Evolutionary conservation across 352 stramenopile genomes (phyloP).

Genomic region (Globisporangium alternatum): DNA sequence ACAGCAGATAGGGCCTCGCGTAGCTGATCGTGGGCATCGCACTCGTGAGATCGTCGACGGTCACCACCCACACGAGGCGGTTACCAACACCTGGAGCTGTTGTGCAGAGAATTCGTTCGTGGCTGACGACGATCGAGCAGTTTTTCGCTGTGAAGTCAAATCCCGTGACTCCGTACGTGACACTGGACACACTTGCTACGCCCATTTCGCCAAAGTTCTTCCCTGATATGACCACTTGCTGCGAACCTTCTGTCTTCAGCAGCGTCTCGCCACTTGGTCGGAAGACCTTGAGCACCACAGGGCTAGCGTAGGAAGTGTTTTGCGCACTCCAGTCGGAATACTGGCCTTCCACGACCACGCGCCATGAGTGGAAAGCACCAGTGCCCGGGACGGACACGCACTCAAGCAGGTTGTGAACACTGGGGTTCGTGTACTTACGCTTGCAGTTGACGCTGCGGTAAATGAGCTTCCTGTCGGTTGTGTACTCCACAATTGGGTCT

Average conservation of each 20-base stretch:
- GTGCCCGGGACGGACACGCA: constrained; percentile 49
- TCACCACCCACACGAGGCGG: constrained; percentile 54
- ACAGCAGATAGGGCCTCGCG: constrained; percentile 40
- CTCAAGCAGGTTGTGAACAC: constrained; percentile 43
- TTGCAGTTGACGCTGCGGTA: constrained; percentile 52
- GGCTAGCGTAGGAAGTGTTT: constrained; percentile 52
- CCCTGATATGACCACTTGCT: constrained; percentile 53
- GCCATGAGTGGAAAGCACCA: constrained; percentile 42
- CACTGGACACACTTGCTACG: constrained; percentile 28
- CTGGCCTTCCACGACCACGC: constrained; percentile 36
- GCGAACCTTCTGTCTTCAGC: constrained; percentile 43
- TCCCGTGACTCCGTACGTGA: constrained; percentile 52
- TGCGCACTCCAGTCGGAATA: constrained; percentile 29
- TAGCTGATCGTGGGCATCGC: constrained; percentile 59
- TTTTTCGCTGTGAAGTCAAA: constrained; percentile 35
- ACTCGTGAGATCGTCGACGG: constrained; percentile 47
- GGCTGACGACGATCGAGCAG: constrained; percentile 43
- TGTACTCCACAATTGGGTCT: constrained; percentile 55
- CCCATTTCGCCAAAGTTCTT: constrained; percentile 52
- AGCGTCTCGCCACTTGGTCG: constrained; percentile 38
- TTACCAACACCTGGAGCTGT: constrained; percentile 48
- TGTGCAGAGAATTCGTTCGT: constrained; percentile 50
- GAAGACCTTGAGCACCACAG: constrained; percentile 56
- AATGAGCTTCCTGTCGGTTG: constrained; percentile 26
- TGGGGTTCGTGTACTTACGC: constrained; percentile 38